Evolutionary conservation across 768 basidiomycete genomes (phyloP).

Genomic region (Leccinum subgranulosum): DNA sequence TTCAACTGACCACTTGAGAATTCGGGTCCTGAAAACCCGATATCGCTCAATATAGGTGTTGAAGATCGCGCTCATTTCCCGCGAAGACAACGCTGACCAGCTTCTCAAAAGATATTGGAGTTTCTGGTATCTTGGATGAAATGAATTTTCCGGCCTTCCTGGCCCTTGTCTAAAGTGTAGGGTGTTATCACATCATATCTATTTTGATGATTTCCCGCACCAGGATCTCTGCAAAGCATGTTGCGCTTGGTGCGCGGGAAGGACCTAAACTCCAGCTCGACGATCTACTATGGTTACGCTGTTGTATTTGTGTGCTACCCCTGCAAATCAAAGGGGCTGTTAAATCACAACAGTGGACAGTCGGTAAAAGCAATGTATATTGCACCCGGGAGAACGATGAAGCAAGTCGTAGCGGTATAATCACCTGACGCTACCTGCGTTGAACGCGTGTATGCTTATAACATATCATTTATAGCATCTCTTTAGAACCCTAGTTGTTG

Average conservation of each 20-base stretch:
- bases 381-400: not conserved
- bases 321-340: not conserved
- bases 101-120: not conserved
- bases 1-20: not conserved
- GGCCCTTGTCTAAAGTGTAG: not conserved
- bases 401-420: not conserved
- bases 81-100: not conserved
- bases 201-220: not conserved
- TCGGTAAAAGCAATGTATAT: slow-evolving; percentile 5
- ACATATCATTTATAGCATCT: not conserved
- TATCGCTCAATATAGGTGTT: not conserved
- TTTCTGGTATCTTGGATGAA: not conserved
- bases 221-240: not conserved
- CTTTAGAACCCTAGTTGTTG: not conserved
- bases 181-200: not conserved
- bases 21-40: not conserved
- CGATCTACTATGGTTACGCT: slow-evolving; percentile 3
- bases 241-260: not conserved
- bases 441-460: not conserved
- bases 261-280: not conserved
- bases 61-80: not conserved
- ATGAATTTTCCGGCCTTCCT: not conserved
- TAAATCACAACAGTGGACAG: not conserved
- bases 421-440: not conserved
- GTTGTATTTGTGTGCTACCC: not conserved